phyloP scores from a whole-genome alignment of 495 filamentous ascomycete genomes.

The Astrocystis sublimbata region DNA sequence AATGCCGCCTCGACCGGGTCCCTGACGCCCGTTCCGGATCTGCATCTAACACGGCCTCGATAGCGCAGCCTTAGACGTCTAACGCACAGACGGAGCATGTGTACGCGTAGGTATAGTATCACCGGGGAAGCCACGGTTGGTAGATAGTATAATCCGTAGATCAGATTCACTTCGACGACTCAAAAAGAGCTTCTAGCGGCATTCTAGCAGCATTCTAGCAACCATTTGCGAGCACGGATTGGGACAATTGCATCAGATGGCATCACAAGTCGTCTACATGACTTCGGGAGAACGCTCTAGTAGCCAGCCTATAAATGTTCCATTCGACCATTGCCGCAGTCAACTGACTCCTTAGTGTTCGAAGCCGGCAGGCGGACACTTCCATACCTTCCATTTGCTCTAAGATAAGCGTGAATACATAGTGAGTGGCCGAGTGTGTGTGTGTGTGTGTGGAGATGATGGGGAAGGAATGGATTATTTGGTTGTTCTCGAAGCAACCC shows the following conservation, averaged over 20 bases:
- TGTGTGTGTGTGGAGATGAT: neutral
- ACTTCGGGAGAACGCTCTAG: neutral
- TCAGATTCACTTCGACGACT: neutral
- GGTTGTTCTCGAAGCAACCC: neutral
- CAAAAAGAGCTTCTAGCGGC: neutral
- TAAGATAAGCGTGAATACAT: too few species aligned
- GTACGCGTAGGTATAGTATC: neutral
- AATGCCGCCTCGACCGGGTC: neutral
- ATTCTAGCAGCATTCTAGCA: neutral
- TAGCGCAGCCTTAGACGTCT: neutral
- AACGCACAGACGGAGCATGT: too few species aligned
- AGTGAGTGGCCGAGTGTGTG: too few species aligned
- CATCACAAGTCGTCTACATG: neutral
- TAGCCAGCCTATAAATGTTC: neutral
- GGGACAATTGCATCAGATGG: neutral
- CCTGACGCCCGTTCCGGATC: neutral
- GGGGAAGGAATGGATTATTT: neutral
- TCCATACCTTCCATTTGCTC: neutral
- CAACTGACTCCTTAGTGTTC: too few species aligned
- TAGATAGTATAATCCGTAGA: neutral
- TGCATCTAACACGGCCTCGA: neutral
- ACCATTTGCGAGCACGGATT: neutral
- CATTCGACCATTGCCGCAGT: neutral
- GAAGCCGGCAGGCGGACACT: neutral
- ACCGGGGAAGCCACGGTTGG: neutral